These are phyloP conservation scores for Umbilicaria muhlenbergii DNA, from an alignment of 495 filamentous ascomycete species.

Conservation along the genomic window DNA sequence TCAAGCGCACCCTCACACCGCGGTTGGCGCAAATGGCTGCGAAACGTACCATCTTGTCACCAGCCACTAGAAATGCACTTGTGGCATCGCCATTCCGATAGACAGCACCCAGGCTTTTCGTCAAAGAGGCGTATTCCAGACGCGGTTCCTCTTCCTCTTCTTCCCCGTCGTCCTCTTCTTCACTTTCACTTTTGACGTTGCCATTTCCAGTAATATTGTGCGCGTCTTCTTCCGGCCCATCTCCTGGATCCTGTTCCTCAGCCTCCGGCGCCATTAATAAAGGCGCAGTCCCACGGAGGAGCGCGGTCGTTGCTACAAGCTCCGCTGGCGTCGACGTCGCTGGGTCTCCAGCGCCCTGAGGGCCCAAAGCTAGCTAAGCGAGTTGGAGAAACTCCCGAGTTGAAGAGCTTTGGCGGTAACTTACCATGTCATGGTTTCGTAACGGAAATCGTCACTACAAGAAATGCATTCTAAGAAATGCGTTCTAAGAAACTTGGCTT, in stretches of 20 bases:
- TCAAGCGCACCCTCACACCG: background rate
- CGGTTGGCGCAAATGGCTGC: slow-evolving; percentile 2
- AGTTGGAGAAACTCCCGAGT: too few species aligned
- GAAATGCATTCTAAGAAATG: too few species aligned
- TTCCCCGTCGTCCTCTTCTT: slow-evolving; percentile 60
- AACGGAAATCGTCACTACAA: too few species aligned
- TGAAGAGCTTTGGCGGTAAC: too few species aligned
- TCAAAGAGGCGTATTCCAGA: slow-evolving; percentile 80
- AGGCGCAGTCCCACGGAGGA: too few species aligned
- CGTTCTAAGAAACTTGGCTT: too few species aligned
- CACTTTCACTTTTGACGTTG: slow-evolving; percentile 15
- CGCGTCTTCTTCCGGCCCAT: slow-evolving; percentile 12
- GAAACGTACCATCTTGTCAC: slow-evolving; percentile 79
- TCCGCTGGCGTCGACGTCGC: too few species aligned
- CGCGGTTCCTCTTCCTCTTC: slow-evolving; percentile 92
- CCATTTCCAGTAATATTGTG: slow-evolving; percentile 10
- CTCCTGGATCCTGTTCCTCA: slow-evolving; percentile 11
- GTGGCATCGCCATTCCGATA: slow-evolving; percentile 94
- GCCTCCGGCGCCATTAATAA: slow-evolving; percentile 12
- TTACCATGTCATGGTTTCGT: too few species aligned
- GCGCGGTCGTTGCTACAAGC: too few species aligned
- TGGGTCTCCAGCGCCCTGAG: too few species aligned
- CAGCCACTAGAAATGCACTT: slow-evolving; percentile 73
- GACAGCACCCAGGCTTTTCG: slow-evolving; percentile 57
- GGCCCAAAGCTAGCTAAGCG: background rate